Evolutionary conservation across 2,329 filamentous ascomycete genomes (phyloP).

Genomic region (Epichloe bromicola): DNA sequence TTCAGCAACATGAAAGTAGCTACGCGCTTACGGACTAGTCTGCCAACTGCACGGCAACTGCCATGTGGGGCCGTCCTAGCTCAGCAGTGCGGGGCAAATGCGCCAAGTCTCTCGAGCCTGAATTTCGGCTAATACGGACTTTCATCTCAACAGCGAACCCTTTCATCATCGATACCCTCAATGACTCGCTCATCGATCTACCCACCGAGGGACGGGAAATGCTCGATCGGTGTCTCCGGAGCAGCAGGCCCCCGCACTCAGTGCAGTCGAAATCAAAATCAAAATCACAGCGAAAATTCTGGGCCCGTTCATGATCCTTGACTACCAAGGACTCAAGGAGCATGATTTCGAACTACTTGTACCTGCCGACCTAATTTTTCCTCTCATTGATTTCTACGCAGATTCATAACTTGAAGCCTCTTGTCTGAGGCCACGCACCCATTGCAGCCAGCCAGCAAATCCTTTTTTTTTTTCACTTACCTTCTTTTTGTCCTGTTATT

Average conservation of each 20-base stretch:
- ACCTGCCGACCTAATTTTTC: not conserved
- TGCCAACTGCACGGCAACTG: not conserved
- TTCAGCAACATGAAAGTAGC: not conserved
- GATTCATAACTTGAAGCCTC: too few relatives aligned
- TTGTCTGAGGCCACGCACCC: too few relatives aligned
- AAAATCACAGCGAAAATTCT: not conserved
- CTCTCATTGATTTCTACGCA: not conserved
- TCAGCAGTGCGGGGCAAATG: not conserved
- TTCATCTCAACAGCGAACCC: constrained; percentile 18
- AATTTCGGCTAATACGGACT: not conserved
- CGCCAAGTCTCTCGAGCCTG: constrained; percentile 3
- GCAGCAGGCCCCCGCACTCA: not conserved
- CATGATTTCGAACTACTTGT: not conserved
- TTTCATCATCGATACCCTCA: constrained; percentile 28
- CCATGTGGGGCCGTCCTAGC: not conserved
- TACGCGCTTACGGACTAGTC: not conserved
- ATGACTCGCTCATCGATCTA: constrained; percentile 23
- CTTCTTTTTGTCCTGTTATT: too few relatives aligned
- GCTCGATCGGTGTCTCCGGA: constrained; percentile 18
- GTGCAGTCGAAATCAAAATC: not conserved
- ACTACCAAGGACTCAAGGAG: too few relatives aligned
- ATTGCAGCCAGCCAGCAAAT: too few relatives aligned
- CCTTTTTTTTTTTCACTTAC: too few relatives aligned
- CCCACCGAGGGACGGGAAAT: constrained; percentile 23
- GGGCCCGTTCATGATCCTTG: not conserved